phyloP scores from a whole-genome alignment of 2,329 filamentous ascomycete genomes.

The Xylaria sp. region DNA sequence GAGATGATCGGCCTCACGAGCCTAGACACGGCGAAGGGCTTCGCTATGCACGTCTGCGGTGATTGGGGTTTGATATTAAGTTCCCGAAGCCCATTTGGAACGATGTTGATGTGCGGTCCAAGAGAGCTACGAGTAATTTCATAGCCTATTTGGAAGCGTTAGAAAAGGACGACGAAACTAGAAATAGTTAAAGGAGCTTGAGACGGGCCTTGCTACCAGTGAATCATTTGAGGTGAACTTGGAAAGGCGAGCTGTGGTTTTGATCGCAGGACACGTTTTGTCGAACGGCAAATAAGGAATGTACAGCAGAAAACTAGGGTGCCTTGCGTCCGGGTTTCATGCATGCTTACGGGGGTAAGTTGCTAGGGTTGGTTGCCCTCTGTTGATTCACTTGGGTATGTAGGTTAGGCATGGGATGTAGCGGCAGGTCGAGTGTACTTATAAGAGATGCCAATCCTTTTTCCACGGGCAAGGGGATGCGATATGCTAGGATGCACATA shows the following conservation, averaged over 20 bases:
- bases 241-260: too few species aligned
- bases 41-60: conserved; percentile 4
- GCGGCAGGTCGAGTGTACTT: too few species aligned
- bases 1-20: conserved; percentile 6
- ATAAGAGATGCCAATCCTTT: background rate
- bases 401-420: background rate
- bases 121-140: background rate
- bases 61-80: conserved; percentile 4
- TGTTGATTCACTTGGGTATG: background rate
- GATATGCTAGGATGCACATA: background rate
- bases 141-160: background rate
- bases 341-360: background rate
- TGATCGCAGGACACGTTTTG: background rate
- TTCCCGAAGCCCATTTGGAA: conserved; percentile 8
- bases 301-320: background rate
- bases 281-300: too few species aligned
- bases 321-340: background rate
- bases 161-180: background rate
- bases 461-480: background rate
- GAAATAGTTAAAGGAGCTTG: conserved; percentile 32
- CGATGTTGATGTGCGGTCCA: background rate
- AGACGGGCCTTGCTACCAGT: background rate
- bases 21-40: conserved; percentile 5
- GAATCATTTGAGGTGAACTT: background rate
- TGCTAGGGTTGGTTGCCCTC: background rate